phyloP scores from a whole-genome alignment of 208 protist species.

The Herpetomonas tarakana region DNA sequence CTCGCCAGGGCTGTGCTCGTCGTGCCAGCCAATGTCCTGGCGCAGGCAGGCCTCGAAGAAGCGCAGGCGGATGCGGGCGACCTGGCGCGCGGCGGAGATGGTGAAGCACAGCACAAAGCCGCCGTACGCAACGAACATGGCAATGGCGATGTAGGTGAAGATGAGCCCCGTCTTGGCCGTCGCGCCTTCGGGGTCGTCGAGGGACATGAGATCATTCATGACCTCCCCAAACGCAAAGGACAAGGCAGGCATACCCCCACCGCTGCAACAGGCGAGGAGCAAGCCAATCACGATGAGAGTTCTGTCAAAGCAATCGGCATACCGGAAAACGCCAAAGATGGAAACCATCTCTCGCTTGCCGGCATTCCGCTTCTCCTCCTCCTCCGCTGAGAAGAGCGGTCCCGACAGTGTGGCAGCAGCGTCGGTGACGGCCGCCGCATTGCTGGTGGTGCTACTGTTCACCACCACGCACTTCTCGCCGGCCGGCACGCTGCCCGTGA shows the following conservation, averaged over 20 bases:
- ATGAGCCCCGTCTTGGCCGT: conserved; percentile 51
- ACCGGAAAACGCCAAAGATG: conserved; percentile 58
- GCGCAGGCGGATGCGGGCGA: conserved; percentile 38
- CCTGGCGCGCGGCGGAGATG: conserved; percentile 55
- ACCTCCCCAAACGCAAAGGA: conserved; percentile 71
- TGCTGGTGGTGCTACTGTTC: too few relatives aligned
- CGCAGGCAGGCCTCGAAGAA: conserved; percentile 70
- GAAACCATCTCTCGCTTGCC: conserved; percentile 25
- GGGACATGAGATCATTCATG: conserved; percentile 48
- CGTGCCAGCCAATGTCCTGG: conserved; percentile 89
- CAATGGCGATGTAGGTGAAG: conserved; percentile 61
- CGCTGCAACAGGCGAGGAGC: conserved; percentile 41
- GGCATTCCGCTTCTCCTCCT: conserved; percentile 7
- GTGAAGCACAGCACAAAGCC: conserved; percentile 51
- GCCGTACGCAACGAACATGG: conserved; percentile 26
- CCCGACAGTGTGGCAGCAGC: not conserved
- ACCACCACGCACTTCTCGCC: too few relatives aligned
- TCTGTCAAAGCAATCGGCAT: conserved; percentile 42
- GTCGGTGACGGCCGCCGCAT: not conserved
- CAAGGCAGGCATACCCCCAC: conserved; percentile 62
- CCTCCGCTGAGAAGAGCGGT: conserved; percentile 21
- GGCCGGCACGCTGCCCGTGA: too few relatives aligned
- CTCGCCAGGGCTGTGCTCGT: conserved; percentile 58
- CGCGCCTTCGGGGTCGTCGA: conserved; percentile 16
- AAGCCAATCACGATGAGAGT: conserved; percentile 67